A percentile compares a stretch with the other conserved stretches of the same genome.
Conservation (phyloP, 768 basidiomycete species). For the Termitomyces sp. region DNA sequence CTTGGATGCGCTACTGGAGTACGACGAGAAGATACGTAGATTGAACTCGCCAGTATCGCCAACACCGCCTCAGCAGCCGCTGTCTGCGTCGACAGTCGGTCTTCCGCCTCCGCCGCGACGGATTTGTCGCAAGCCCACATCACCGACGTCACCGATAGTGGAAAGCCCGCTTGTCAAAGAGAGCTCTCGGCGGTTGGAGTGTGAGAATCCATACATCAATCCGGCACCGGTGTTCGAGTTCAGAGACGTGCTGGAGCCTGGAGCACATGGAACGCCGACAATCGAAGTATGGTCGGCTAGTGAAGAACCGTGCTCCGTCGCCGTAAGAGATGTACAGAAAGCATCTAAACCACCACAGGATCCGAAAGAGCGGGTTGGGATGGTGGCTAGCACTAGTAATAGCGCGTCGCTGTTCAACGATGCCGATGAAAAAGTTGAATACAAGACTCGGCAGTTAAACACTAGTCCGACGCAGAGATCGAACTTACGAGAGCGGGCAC, state of each 20-base stretch:
- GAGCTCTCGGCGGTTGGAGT: slow-evolving; percentile 1
- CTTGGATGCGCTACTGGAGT: slow-evolving; percentile 53
- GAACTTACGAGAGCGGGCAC: slow-evolving; percentile 12
- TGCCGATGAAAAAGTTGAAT: not conserved
- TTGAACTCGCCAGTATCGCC: not conserved
- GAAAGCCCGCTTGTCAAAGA: slow-evolving; percentile 7
- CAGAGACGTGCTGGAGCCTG: slow-evolving; percentile 5
- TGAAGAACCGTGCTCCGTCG: slow-evolving; percentile 2
- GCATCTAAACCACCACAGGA: slow-evolving; percentile 7
- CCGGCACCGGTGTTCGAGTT: slow-evolving; percentile 27
- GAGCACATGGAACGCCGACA: slow-evolving; percentile 5
- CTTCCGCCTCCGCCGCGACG: slow-evolving; percentile 47
- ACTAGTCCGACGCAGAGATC: not conserved
- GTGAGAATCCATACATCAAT: slow-evolving; percentile 41
- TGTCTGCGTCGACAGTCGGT: slow-evolving; percentile 33
- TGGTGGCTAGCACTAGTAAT: slow-evolving; percentile 14
- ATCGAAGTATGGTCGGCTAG: slow-evolving; percentile 8
- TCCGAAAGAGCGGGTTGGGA: slow-evolving; percentile 11
- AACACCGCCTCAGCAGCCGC: slow-evolving; percentile 1
- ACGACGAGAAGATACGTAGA: slow-evolving; percentile 45
- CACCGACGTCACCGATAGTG: slow-evolving; percentile 13
- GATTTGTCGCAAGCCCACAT: slow-evolving; percentile 12
- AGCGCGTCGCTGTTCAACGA: slow-evolving; percentile 7
- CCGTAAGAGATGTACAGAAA: slow-evolving; percentile 1
- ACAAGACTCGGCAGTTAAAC: slow-evolving; percentile 2